Base-by-base conservation (phyloP, 345 rosid species). In the Ceriops zippeliana region DNA sequence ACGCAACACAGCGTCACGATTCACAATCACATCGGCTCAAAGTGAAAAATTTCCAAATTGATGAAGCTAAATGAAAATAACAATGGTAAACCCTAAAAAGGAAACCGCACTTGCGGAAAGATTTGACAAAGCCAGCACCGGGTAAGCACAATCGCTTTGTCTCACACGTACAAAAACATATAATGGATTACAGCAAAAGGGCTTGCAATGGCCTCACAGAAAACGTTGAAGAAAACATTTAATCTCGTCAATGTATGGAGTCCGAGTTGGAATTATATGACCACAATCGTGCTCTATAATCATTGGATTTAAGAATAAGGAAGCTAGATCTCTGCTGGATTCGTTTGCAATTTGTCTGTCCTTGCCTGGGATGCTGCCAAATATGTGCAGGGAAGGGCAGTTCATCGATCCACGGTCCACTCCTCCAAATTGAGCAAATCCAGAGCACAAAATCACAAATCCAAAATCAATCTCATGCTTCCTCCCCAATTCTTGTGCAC, bases 311-410 rank as follows among this genome's bases (percentile, higher is more conserved):
- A 83, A 90, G 53, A 92, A 92, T 65, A 73, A 65, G 22, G 79
- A 57, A 20, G 91, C 86, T 21, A 92, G 83, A 38, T 82, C 83
- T 67, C 81, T 76, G 83, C 98, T 92, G 32, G 83, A 82, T 63
- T 68, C 81, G 62, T 83, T 92, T 58, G 81, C 82, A 30, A 92
- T 87, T 85, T 95, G 99, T 65, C 92, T 77, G 78, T 95, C 99
- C 68, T 81, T 83, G 1, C 91, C 91, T 22, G 67, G 71, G 61
- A 80, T 83, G 73, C 89, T 66, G 27, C 97, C 98, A 17, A 85
- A 92, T 64, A 95, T 84, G 78, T 90, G 99, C 75, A 92, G 98
- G 0, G 98, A 90, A 37, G 99, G 96, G 80, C 83, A 86, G 47
- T 82, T 83, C 42, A 92, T 84, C 1, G 81, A 71, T 28, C 82